Percentiles rank a stretch among this genome's conserved stretches.
phyloP scores from a whole-genome alignment of 495 filamentous ascomycete genomes.

The Aspergillus sparsus region DNA sequence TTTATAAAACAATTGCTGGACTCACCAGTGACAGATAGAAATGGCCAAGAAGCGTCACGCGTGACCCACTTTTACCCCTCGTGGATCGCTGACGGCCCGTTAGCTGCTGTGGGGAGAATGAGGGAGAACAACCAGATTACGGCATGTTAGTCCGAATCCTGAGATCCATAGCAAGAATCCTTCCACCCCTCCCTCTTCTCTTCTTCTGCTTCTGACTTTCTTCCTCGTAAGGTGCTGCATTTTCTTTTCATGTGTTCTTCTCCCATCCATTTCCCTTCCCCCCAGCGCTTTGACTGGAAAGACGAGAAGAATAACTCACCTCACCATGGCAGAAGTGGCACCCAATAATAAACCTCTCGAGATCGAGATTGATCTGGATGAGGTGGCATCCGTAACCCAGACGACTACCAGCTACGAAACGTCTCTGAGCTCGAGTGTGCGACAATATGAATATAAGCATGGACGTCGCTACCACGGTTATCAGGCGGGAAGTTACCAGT shows the following conservation, averaged over 20 bases:
- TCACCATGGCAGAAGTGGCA: neutral
- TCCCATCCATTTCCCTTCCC: too few relatives aligned
- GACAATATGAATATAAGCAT: constrained; percentile 29
- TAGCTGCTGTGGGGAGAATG: neutral
- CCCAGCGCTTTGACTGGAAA: too few relatives aligned
- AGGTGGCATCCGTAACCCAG: neutral
- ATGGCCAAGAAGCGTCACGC: too few relatives aligned
- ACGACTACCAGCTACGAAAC: constrained; percentile 10
- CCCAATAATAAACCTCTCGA: neutral
- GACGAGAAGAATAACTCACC: neutral
- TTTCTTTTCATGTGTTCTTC: too few relatives aligned
- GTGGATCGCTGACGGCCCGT: neutral
- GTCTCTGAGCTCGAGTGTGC: constrained; percentile 31
- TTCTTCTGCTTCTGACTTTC: neutral
- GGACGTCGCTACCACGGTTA: constrained; percentile 32
- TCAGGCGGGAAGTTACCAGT: constrained; percentile 25
- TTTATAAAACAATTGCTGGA: too few relatives aligned
- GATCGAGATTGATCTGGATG: constrained; percentile 13
- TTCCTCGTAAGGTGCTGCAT: too few relatives aligned
- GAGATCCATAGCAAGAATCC: neutral
- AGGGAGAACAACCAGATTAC: neutral
- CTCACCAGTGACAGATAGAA: too few relatives aligned
- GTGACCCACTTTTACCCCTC: neutral
- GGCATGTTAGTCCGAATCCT: neutral
- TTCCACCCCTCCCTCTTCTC: neutral